Base-by-base conservation (phyloP, 192 early-diverging fungal species). In the Cetraspora pellucida region DNA sequence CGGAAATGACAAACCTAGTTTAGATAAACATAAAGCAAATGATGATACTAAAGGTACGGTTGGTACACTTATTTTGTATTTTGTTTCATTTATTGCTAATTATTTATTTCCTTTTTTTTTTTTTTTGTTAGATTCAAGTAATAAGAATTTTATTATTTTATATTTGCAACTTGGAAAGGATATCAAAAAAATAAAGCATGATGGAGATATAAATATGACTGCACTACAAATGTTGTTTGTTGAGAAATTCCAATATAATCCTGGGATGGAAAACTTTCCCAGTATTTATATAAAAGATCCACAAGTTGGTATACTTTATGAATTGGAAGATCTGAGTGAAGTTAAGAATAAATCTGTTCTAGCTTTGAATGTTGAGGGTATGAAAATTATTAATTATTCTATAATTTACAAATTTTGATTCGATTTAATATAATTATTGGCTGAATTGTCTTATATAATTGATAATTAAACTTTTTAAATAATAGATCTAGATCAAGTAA, bases 191-290 rank as follows among this genome's bases (percentile, higher is more conserved):
- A 84, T 85, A 0, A 61, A 31, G 14, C 84, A 90, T 30, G 75
- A 80, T 43, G 91, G 87, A 11, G 84, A 86, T 10, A 78, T 88
- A 37, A 89, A 86, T 44, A 81, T 87, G 23, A 84, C 90, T 9
- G 82, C 85, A 0, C 78, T 93, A n/a, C 77, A 85, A 58, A 90
- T 91, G 82, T 67, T 93, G 50, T 93, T 93, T 78, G 90, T 92
- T 68, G 92, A 93, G 66, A 90, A 90, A 65, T 93, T 91, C 66
- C 82, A 81, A 58, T 88, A 85, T 68, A 87, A 86, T 57, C 80
- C 91, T 43, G 87, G 86, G 10, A 86, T 91, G 71, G 79, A 89
- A 11, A 84, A 89, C 54, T 86, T 93, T 63, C 91, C 92, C 0
- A 82, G 82, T 25, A 89, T 93, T 11, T 93, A 93, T 68, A 88